These are phyloP conservation scores for Penicillium janthinellum DNA, from an alignment of 2,329 filamentous ascomycete species.

Conservation along the genomic window DNA sequence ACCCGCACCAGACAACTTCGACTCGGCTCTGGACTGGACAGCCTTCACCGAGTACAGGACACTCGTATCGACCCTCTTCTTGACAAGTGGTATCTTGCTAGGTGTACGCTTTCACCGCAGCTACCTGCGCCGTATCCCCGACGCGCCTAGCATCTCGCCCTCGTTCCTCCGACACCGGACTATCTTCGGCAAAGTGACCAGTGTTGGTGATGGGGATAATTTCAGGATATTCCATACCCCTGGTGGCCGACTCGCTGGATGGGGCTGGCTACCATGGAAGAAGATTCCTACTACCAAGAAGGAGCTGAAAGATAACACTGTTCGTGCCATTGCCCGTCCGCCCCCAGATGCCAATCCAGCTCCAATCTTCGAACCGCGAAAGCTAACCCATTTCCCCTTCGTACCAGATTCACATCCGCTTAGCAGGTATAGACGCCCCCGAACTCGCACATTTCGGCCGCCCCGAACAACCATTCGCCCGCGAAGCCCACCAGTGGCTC, in stretches of 20 bases:
- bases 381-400: not conserved
- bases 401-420: slow-evolving; percentile 72
- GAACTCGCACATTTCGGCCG: slow-evolving; percentile 91
- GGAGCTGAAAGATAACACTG: slow-evolving; percentile 74
- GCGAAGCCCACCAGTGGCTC: slow-evolving; percentile 83
- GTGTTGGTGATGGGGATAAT: slow-evolving; percentile 94
- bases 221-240: slow-evolving; percentile 95
- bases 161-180: slow-evolving; percentile 73
- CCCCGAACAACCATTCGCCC: slow-evolving; percentile 78
- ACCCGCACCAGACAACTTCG: slow-evolving; percentile 42
- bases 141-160: slow-evolving; percentile 72
- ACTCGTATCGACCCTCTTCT: slow-evolving; percentile 40
- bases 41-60: slow-evolving; percentile 42
- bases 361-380: not conserved
- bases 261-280: slow-evolving; percentile 82
- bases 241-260: slow-evolving; percentile 81
- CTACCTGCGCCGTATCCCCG: slow-evolving; percentile 83
- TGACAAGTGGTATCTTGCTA: slow-evolving; percentile 43
- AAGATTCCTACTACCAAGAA: slow-evolving; percentile 69
- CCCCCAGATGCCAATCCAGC: not conserved
- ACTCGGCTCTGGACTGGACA: slow-evolving; percentile 46
- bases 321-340: slow-evolving; percentile 46
- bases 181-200: slow-evolving; percentile 83
- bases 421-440: slow-evolving; percentile 91
- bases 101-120: slow-evolving; percentile 39